Evolutionary conservation across 208 protist species (phyloP).

Genomic region (Acanthamoeba healyi): DNA sequence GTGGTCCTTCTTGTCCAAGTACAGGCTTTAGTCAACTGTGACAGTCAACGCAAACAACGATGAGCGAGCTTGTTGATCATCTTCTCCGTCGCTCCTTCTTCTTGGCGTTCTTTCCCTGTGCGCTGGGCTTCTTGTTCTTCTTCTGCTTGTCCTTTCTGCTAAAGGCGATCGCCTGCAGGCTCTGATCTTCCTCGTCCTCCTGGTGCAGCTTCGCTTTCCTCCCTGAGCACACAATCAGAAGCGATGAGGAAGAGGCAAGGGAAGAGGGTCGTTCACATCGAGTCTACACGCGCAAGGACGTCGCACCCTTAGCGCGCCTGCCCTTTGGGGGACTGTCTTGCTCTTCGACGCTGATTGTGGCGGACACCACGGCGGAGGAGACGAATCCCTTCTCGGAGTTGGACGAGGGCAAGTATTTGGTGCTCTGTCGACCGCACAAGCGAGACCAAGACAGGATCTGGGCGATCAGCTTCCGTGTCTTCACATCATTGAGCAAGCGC

Average conservation of each 20-base stretch:
- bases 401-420: not conserved
- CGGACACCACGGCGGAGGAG: too few relatives aligned
- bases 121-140: not conserved
- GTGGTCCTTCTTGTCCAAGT: slow-evolving; percentile 18
- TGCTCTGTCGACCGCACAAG: not conserved
- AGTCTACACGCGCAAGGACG: too few relatives aligned
- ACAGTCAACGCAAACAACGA: not conserved
- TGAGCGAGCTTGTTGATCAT: not conserved
- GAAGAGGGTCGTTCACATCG: too few relatives aligned
- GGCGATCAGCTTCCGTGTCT: too few relatives aligned
- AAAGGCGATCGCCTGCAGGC: not conserved
- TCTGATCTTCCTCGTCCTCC: slow-evolving; percentile 8
- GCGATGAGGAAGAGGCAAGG: too few relatives aligned
- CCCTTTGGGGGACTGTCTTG: too few relatives aligned
- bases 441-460: too few relatives aligned
- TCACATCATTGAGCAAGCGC: not conserved
- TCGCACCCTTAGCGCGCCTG: too few relatives aligned
- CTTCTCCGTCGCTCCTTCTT: slow-evolving; percentile 24
- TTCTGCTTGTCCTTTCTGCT: not conserved
- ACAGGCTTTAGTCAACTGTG: not conserved
- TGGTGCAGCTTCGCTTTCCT: not conserved
- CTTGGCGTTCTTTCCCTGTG: slow-evolving; percentile 5
- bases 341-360: too few relatives aligned
- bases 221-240: not conserved
- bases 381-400: not conserved